Base-by-base conservation (phyloP, 78 protist genomes). In the Bigelowiella natans region DNA sequence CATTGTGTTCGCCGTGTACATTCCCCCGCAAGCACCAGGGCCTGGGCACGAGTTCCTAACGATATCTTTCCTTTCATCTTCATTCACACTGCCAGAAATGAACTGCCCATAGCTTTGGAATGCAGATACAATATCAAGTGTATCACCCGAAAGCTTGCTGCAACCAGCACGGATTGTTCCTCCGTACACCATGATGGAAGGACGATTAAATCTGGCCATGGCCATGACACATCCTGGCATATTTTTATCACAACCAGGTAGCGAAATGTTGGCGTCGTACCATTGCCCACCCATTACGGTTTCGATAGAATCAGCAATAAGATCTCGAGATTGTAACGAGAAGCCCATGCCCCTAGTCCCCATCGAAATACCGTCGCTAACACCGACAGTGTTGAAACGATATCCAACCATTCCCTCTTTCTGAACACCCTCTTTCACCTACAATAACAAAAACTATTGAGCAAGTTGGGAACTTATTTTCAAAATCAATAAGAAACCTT, bases 1-100 rank as follows among this genome's bases (percentile, higher is more conserved):
- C 96, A 95, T 95, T 36, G 96, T 95, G 94, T 93, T 93, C 11
- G 96, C 96, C 2, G 96, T 94, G 90, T 88, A 94, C 96, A 94
- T 94, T 51, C 73, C 95, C 11, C 93, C 92, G 86, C 96, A 95
- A 2, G 96, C 94, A 7, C 96, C 94, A 0, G 95, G 83, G 37
- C 96, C 96, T 0, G 96, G 96, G 63, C 96, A 92, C 0, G 94
- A 83, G 2, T 93, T 51, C 73, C 73, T 84, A 30, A 93, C 93
- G 39, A 94, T 85, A 30, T 87, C 89, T 51, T 39, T 7, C 0
- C 94, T 31, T 88, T 92, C 88, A n/a, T 63, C 92, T 31, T 94
- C 95, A 38, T 30, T 82, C 86, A 94, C 88, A 40, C 31, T 30
- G 40, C 94, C 94, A 26, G 90, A 88, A 29, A 91, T 40, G 84